These are phyloP conservation scores for Nicotiana tabacum DNA, from an alignment of 257 asterid species.

Conservation along the genomic window DNA sequence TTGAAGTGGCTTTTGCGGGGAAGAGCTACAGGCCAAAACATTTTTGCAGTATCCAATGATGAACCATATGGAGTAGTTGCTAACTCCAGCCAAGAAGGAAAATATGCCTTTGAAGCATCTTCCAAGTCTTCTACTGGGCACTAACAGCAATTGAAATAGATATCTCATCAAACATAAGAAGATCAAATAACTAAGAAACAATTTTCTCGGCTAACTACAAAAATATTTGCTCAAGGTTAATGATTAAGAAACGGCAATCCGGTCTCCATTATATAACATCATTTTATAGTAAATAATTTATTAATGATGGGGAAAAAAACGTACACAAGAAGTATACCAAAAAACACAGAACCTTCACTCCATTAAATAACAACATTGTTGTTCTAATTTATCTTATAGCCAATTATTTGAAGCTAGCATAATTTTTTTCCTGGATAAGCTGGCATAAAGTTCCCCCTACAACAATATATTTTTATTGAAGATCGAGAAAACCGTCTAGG, in stretches of 20 bases:
- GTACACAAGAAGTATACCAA: too few species aligned
- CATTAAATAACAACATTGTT: neutral
- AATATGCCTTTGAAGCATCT: slow-evolving; percentile 67
- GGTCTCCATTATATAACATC: neutral
- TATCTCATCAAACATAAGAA: slow-evolving; percentile 1
- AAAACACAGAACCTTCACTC: too few species aligned
- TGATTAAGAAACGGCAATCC: neutral
- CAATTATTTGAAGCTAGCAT: neutral
- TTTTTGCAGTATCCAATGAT: slow-evolving; percentile 66
- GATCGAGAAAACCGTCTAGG: too few species aligned
- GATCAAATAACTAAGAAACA: neutral
- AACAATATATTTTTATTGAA: too few species aligned
- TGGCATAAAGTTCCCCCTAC: too few species aligned
- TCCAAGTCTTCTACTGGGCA: slow-evolving; percentile 79
- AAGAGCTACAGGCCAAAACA: slow-evolving; percentile 96
- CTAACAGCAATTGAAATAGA: slow-evolving; percentile 35
- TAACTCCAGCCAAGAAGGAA: slow-evolving; percentile 84
- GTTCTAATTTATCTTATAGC: neutral
- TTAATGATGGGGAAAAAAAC: too few species aligned
- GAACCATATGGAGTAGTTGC: slow-evolving; percentile 94
- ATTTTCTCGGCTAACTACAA: neutral
- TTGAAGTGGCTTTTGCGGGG: slow-evolving; percentile 96
- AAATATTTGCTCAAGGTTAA: neutral
- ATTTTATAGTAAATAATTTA: too few species aligned
- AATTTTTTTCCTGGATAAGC: neutral